A percentile compares a stretch with the other conserved stretches of the same genome.
These are phyloP conservation scores for Eucalyptus coolabah DNA, from an alignment of 345 rosid genomes.

Conservation along the genomic window DNA sequence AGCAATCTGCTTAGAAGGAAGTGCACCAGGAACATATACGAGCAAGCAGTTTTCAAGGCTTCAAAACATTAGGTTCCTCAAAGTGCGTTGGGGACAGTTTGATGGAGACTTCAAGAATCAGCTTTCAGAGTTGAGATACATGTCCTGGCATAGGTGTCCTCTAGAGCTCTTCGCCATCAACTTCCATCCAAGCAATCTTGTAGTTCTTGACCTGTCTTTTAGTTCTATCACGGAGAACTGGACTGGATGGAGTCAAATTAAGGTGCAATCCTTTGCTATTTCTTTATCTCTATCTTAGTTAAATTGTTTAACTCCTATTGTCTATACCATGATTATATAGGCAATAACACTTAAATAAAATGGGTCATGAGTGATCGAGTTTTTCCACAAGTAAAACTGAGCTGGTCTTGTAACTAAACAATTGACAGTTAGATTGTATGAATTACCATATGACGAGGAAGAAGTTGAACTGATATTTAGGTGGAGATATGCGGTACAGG, in stretches of 20 bases:
- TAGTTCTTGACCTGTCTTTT: neutral
- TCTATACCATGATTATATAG: neutral
- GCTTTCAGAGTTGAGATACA: neutral
- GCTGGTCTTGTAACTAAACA: neutral
- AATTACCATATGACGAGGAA: neutral
- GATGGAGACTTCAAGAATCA: neutral
- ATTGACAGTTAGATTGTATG: neutral
- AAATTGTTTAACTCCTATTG: neutral
- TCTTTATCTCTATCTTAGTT: neutral
- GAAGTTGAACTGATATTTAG: neutral
- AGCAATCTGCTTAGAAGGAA: neutral
- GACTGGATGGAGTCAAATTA: neutral
- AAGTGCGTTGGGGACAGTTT: neutral
- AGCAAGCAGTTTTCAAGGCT: neutral
- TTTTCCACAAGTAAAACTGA: neutral
- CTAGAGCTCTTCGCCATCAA: neutral
- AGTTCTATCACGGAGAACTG: neutral
- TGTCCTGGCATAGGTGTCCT: neutral
- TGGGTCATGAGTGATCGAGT: neutral
- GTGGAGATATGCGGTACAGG: neutral
- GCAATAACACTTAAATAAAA: neutral
- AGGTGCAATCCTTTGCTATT: neutral
- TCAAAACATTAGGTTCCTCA: neutral
- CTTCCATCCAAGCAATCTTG: neutral
- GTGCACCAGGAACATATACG: accelerated